Evolutionary conservation across 1,139 yeast genomes (phyloP).

Genomic region (Lodderomyces elongisporus): DNA sequence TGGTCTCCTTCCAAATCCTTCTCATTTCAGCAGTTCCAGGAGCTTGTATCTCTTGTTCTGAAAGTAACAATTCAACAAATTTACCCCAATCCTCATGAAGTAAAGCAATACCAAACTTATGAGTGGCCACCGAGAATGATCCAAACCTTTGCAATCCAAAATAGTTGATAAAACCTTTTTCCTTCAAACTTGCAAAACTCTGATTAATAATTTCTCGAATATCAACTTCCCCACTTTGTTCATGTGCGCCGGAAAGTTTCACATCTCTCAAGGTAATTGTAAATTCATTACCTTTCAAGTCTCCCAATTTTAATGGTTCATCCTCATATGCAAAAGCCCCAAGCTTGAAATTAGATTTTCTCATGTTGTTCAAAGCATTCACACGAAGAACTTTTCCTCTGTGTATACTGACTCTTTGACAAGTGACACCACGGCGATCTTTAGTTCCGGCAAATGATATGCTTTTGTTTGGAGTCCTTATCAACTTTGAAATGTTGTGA

Average conservation of each 20-base stretch:
- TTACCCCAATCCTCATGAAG: slow-evolving; percentile 71
- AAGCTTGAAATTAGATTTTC: slow-evolving; percentile 61
- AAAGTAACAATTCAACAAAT: slow-evolving; percentile 71
- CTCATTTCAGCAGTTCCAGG: slow-evolving; percentile 85
- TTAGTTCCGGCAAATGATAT: slow-evolving; percentile 92
- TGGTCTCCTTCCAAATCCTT: slow-evolving; percentile 71
- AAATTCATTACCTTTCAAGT: slow-evolving; percentile 82
- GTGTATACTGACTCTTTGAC: slow-evolving; percentile 72
- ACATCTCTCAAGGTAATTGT: slow-evolving; percentile 78
- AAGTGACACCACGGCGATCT: slow-evolving; percentile 93
- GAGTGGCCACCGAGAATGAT: slow-evolving; percentile 89
- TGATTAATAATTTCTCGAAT: slow-evolving; percentile 40
- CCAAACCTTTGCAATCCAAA: slow-evolving; percentile 98
- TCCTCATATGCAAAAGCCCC: slow-evolving; percentile 76
- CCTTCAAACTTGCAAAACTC: slow-evolving; percentile 55
- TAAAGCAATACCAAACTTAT: slow-evolving; percentile 70
- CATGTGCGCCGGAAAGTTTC: slow-evolving; percentile 8
- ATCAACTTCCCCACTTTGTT: slow-evolving; percentile 18
- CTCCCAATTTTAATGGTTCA: slow-evolving; percentile 67
- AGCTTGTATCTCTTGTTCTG: slow-evolving; percentile 78
- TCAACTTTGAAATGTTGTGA: slow-evolving; percentile 61
- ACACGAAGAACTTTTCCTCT: slow-evolving; percentile 75
- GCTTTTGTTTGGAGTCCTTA: slow-evolving; percentile 64
- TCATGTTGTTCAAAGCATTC: slow-evolving; percentile 65
- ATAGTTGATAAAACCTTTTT: slow-evolving; percentile 82